Evolutionary conservation across 2,329 filamentous ascomycete species (phyloP), one percentile per base, ranked within the genome.

Genomic region (Calonectria crousiana): DNA sequence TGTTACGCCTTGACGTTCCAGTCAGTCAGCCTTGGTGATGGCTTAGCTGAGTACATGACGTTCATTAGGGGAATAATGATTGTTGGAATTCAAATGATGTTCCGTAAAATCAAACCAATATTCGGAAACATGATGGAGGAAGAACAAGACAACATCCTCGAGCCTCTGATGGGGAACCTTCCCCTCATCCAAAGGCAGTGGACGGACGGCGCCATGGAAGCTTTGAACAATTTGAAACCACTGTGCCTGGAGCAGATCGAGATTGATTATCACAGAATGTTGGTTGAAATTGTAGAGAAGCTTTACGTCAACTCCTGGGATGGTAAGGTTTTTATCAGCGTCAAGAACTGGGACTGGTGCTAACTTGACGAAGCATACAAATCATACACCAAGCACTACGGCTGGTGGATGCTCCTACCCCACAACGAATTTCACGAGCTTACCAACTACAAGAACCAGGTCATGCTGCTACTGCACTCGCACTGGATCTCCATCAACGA

Each of bases 1-100:
- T 92, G 90, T 80, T 91, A 89, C 77, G 90, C 89, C 14, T 85
- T 92, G 38, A 90, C 89, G 0, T 92, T 91, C 79, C 90, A 92
- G 81, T 91, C 89, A 0, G 88, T 90, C 16, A 85, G 86, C 72
- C 86, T 92, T 36, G 87, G 89, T 30, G 90, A 92, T 75, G 90
- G 90, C 49, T 84, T 92, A 83, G 84, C 85, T n/a, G 90, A 92
- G 81, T 92, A 88, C 81, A 89, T 92, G 88, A 90, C 88, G 0
- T 91, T 92, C 77, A 88, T 90, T 74, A 86, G 90, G 34, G 90
- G 90, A 20, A 88, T 92, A 76, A 81, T 90, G 74, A 86, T 92
- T 58, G 86, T 92, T 4, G 87, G 86, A 14, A 85, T 88, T 74
- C 90, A 91, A 77, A 89, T 92, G 87, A 86, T 86, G 81, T 84